Percentiles rank a stretch among this genome's conserved stretches.
These are phyloP conservation scores for Nectriaceae sp. DNA, from an alignment of 2,329 filamentous ascomycete genomes.

Conservation along the genomic window DNA sequence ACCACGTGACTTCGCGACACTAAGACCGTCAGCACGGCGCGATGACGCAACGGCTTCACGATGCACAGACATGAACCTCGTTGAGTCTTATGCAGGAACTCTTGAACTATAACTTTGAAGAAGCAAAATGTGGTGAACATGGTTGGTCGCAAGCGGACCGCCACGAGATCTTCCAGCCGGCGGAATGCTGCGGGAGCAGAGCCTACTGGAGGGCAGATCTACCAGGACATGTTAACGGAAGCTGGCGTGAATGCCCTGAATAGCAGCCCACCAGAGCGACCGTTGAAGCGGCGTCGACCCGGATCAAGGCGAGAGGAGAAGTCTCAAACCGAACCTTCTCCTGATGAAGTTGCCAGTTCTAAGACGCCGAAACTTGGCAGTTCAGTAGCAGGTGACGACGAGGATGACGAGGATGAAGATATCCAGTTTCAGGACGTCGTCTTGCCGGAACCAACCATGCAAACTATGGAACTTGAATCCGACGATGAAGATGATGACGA, in stretches of 20 bases:
- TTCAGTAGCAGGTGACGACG: conserved; percentile 5
- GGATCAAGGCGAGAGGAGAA: conserved; percentile 11
- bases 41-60: conserved; percentile 29
- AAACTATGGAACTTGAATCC: conserved; percentile 53
- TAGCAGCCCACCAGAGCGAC: conserved; percentile 37
- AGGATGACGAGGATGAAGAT: conserved; percentile 40
- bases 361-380: not conserved
- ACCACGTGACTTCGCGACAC: conserved; percentile 24
- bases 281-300: conserved; percentile 41
- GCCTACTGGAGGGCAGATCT: conserved; percentile 41
- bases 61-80: conserved; percentile 12
- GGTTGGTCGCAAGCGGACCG: conserved; percentile 33
- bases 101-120: not conserved
- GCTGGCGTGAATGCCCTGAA: conserved; percentile 40
- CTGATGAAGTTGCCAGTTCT: not conserved
- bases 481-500: conserved; percentile 49
- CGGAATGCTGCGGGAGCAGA: conserved; percentile 12
- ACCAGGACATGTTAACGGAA: conserved; percentile 51
- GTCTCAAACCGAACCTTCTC: not conserved
- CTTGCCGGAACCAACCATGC: conserved; percentile 49
- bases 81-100: no score
- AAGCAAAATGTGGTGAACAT: conserved; percentile 23
- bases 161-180: conserved; percentile 23
- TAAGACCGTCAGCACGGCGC: conserved; percentile 1
- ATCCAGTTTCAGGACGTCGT: conserved; percentile 53